A percentile compares a stretch with the other conserved stretches of the same genome.
Evolutionary conservation across 2,329 filamentous ascomycete genomes (phyloP).

Genomic region (Pseudocercospora musae): DNA sequence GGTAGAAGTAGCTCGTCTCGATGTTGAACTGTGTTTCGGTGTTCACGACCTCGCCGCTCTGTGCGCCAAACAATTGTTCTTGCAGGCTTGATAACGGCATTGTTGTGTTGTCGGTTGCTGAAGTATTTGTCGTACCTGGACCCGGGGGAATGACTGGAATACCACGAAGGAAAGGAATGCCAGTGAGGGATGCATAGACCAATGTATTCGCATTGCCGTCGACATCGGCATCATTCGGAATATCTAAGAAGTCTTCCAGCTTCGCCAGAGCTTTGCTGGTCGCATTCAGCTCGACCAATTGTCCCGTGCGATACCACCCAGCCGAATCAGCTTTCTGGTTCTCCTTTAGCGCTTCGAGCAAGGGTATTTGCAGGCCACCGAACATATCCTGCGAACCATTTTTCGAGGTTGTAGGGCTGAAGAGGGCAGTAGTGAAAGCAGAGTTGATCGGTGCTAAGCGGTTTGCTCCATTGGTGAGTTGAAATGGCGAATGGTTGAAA

Average conservation of each 20-base stretch:
- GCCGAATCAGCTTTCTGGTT: conserved; percentile 7
- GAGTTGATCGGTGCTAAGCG: conserved; percentile 7
- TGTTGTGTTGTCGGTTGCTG: not conserved
- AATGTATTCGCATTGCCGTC: not conserved
- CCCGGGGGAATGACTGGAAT: conserved; percentile 1
- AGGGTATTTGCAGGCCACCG: conserved; percentile 15
- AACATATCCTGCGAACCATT: conserved; percentile 16
- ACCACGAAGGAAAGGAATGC: conserved; percentile 5
- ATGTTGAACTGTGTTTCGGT: conserved; percentile 10
- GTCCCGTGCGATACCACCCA: conserved; percentile 12
- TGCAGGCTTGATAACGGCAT: not conserved
- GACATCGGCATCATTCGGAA: conserved; percentile 9
- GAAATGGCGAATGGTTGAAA: conserved; percentile 8
- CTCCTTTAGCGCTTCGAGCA: conserved; percentile 14
- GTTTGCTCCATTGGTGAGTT: not conserved
- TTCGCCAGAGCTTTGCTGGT: conserved; percentile 3
- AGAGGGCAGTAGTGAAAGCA: conserved; percentile 10
- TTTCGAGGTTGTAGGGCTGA: conserved; percentile 11
- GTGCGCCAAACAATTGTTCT: not conserved
- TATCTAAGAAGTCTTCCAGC: conserved; percentile 1
- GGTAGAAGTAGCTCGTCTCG: conserved; percentile 13
- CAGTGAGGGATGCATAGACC: conserved; percentile 7
- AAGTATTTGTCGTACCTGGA: not conserved
- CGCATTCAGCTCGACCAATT: conserved; percentile 4
- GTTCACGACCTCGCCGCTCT: not conserved